Evolutionary conservation across 1,284 basidiomycete genomes (phyloP), one percentile per base, ranked within the genome.

Genomic region (Apiotrichum laibachii): DNA sequence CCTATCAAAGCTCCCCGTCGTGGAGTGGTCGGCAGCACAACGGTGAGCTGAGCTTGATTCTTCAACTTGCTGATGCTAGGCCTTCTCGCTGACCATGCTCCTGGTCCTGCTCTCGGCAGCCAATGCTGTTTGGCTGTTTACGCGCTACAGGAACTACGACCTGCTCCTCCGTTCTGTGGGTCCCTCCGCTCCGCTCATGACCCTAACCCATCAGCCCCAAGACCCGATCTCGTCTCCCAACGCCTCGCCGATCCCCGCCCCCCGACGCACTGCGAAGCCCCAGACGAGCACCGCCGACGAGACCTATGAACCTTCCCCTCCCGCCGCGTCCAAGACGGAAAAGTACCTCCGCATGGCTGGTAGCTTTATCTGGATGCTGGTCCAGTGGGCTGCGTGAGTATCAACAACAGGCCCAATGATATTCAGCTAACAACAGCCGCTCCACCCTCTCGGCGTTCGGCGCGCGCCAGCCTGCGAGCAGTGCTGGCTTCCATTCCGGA

Each of bases 121-220:
- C 2, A 77, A 77, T 48, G 66, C 75, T 0, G 56, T 62, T 6
- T 77, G 72, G 60, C 68, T 77, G 9, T 77, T 77, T 61, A 73
- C 75, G 0, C 57, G 69, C 3, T 72, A 70, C 60, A 61, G 73
- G 45, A 72, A 61, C 0, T 77, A 77, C 56, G 73, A 75, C 57
- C 72, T 77, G 70, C 70, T 71, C 53, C 62, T 74, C 22, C 68
- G 75, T n/a, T 67, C 68, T 13, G 73, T 76, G 40, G 56, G 72
- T 57, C n/a, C n/a, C n/a, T n/a, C n/a, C 15, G 37, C 11, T 4
- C 37, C 10, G 12, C 3, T 22, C 21, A 2, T n/a, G 5, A 19
- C 22, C 15, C 5, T 52, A 50, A 33, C n/a, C 55, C 19, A 6
- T 18, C 49, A 71, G 69, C 68, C 69, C 0, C 49, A 66, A 46